Percentiles rank a stretch among this genome's conserved stretches.
Conservation (phyloP, 768 basidiomycete species). For the Suillus occidentalis region DNA sequence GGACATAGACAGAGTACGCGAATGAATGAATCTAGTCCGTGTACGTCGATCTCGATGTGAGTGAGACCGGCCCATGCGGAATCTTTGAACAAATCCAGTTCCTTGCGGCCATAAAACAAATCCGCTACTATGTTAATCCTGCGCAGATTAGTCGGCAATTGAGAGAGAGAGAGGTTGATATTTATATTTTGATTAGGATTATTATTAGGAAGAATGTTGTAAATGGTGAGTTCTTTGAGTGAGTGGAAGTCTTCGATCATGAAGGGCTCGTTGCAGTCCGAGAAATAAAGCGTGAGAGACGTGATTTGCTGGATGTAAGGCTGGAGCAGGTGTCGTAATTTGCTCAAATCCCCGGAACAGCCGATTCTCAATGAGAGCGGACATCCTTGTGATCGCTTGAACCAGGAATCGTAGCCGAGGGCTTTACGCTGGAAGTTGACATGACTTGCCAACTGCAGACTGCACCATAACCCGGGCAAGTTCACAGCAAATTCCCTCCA, state of each 20-base stretch:
- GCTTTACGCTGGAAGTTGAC: slow-evolving; percentile 7
- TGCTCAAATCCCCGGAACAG: neutral
- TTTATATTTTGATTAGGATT: too few species aligned
- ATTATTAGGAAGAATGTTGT: too few species aligned
- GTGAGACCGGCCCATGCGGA: slow-evolving; percentile 14
- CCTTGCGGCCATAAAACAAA: too few species aligned
- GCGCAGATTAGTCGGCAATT: slow-evolving; percentile 8
- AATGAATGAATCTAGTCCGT: neutral
- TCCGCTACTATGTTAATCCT: too few species aligned
- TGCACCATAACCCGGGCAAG: slow-evolving; percentile 49
- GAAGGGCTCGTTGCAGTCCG: neutral
- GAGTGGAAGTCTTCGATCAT: neutral
- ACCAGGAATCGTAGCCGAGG: neutral
- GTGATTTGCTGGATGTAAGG: slow-evolving; percentile 17
- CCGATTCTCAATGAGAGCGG: neutral
- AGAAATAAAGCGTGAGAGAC: neutral
- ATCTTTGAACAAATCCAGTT: rapidly evolving
- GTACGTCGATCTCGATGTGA: slow-evolving; percentile 8
- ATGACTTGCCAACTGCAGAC: slow-evolving; percentile 29
- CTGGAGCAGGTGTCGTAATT: slow-evolving; percentile 10
- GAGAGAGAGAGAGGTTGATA: too few species aligned
- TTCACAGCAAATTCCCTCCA: slow-evolving; percentile 42
- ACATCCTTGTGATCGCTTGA: neutral
- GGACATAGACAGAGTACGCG: neutral
- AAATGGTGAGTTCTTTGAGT: slow-evolving; percentile 21